A percentile compares a stretch with the other conserved stretches of the same genome.
phyloP scores from a whole-genome alignment of 352 stramenopile species.

The Phytophthora pini region DNA sequence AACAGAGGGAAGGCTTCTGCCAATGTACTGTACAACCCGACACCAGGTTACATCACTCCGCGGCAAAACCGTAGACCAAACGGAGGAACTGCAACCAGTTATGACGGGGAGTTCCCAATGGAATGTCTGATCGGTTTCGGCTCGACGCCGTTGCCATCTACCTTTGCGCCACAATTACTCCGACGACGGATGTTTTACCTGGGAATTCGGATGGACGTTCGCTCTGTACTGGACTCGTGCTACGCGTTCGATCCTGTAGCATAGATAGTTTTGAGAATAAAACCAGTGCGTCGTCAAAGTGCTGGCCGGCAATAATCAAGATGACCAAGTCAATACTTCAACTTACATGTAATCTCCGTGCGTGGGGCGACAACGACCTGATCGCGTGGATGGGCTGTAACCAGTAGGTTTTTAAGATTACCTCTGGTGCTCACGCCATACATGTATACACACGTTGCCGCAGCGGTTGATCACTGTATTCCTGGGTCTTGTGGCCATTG shows the following conservation, averaged over 20 bases:
- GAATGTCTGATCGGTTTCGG: conserved; percentile 57
- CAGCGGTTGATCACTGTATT: no score
- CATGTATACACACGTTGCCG: no score
- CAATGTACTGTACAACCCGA: conserved; percentile 50
- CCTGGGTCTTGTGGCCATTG: not conserved
- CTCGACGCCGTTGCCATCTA: conserved; percentile 34
- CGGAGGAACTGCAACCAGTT: conserved; percentile 22
- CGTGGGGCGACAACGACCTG: no score
- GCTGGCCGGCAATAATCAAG: no score
- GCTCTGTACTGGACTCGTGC: conserved; percentile 42
- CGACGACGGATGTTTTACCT: conserved; percentile 50
- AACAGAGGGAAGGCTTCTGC: conserved; percentile 29
- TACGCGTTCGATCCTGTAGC: conserved; percentile 10
- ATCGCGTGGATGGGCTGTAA: no score
- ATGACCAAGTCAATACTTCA: no score
- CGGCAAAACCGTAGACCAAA: conserved; percentile 36
- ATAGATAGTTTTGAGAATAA: conserved; percentile 2
- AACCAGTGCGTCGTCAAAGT: no score
- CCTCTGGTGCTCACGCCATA: no score
- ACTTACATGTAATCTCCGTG: no score
- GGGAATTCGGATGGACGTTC: conserved; percentile 36
- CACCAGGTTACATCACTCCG: conserved; percentile 50
- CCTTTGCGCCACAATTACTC: conserved; percentile 42
- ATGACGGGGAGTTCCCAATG: conserved; percentile 32
- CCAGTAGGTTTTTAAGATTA: no score